phyloP scores from a whole-genome alignment of 176 grass and related monocot species.

The maize (Zea mays) region DNA sequence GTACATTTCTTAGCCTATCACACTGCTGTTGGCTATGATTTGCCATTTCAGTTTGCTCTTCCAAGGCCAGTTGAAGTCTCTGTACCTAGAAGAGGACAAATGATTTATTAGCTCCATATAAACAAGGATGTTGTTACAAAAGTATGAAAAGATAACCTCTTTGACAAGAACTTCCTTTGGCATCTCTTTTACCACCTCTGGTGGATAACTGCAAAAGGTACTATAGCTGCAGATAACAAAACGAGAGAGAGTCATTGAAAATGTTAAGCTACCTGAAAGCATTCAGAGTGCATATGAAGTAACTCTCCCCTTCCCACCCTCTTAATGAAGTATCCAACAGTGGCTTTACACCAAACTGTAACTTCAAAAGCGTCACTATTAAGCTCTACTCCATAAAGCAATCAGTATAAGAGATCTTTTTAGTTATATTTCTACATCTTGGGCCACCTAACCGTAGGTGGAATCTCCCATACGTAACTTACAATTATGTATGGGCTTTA shows the following conservation, averaged over 20 bases:
- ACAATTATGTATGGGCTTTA: not conserved
- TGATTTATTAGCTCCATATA: constrained; percentile 21
- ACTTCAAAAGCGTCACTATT: not conserved
- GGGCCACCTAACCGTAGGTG: constrained; percentile 1
- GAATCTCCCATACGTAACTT: constrained; percentile 14
- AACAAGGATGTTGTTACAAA: constrained; percentile 1
- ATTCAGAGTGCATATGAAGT: constrained; percentile 19
- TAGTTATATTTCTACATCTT: not conserved
- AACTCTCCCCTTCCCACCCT: not conserved
- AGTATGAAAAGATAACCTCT: constrained; percentile 42
- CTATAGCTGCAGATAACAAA: constrained; percentile 47
- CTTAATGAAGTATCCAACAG: not conserved
- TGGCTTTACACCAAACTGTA: constrained; percentile 18
- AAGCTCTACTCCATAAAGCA: constrained; percentile 19
- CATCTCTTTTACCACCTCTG: constrained; percentile 62
- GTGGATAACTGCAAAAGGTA: constrained; percentile 64
- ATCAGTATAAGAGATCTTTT: not conserved
- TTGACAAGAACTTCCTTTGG: constrained; percentile 55
- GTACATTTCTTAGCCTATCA: constrained; percentile 73
- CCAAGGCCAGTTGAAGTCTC: constrained; percentile 67
- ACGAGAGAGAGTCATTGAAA: constrained; percentile 27
- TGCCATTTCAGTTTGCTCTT: constrained; percentile 60
- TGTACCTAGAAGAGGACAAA: constrained; percentile 51
- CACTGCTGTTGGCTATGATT: constrained; percentile 54
- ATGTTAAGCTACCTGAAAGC: constrained; percentile 16